Percentiles rank a stretch among this genome's conserved stretches.
Evolutionary conservation across 139 green algal genomes (phyloP).

Genomic region (Chlamydomonas applanata): DNA sequence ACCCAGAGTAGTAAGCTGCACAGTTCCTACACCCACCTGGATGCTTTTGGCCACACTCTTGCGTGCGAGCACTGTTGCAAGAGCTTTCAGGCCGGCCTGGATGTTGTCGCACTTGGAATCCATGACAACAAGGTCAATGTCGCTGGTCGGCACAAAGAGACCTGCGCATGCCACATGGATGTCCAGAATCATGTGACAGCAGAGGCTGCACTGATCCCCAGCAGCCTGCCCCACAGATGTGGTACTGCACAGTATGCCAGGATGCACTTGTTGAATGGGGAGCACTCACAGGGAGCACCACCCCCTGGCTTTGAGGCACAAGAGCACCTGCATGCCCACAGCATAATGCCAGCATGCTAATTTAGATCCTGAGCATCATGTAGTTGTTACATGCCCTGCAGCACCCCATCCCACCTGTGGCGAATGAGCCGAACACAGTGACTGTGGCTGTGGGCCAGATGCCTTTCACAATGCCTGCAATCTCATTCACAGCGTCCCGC

Average conservation of each 20-base stretch:
- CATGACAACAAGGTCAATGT: conserved; percentile 91
- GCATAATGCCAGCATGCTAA: no score
- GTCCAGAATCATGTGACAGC: not conserved
- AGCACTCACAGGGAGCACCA: no score
- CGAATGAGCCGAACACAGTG: conserved; percentile 80
- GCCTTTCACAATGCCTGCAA: conserved; percentile 50
- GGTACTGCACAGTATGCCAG: no score
- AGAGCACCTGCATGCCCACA: not conserved
- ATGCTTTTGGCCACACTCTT: conserved; percentile 67
- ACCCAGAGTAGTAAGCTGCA: no score
- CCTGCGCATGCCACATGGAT: no score
- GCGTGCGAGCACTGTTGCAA: conserved; percentile 61
- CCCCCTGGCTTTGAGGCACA: not conserved
- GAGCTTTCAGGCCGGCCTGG: conserved; percentile 58
- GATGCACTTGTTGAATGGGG: not conserved
- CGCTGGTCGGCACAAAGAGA: conserved; percentile 92
- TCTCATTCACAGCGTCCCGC: conserved; percentile 22
- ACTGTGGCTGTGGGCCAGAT: conserved; percentile 69
- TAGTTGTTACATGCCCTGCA: no score
- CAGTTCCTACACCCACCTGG: no score
- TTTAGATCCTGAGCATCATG: no score
- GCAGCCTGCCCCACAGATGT: not conserved
- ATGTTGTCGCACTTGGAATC: conserved; percentile 44
- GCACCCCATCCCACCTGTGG: conserved; percentile 41
- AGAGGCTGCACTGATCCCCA: not conserved